Base-by-base conservation (phyloP, 2,329 filamentous ascomycete species). In the Chalaropsis thielavioides region DNA sequence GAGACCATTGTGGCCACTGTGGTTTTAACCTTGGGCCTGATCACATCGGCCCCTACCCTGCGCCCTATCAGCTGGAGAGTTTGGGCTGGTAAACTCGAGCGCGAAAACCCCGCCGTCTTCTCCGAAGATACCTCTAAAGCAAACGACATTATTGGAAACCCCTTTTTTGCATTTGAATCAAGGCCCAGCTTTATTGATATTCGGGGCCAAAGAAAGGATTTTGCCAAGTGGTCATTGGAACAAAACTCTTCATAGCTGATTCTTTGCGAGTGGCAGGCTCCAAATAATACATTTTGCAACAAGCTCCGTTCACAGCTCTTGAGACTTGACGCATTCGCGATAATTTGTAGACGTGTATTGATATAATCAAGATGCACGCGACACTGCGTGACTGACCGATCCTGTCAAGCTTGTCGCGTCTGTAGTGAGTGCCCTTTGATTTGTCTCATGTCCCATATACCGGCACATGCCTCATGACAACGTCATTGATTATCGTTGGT, bases 141-240 rank as follows among this genome's bases (percentile, higher is more conserved):
- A 71, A 86, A 83, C 73, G 83, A 86, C 68, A 87, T 81, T 68
- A 76, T 82, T 13, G 87, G 88, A 17, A 96, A 95, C 72, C 90
- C 92, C 5, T 97, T 92, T 74, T 80, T 78, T 61, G 80, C 83
- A 58, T 75, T 96, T 67, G 92, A 97, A 76, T 86, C 89, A 67
- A 79, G 94, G 69, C 84, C 86, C 59, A 87, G 90, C 1, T 99
- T 97, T 71, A 82, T 90, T 76, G 90, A 99, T 76, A 89, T 97
- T 68, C 85, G 90, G 74, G 88, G 85, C 73, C 81, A 91, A 76
- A 82, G 88, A 72, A 85, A 81, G 72, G 88, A 92, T 67, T 96
- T 95, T 78, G 81, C 83, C 17, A 81, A 86, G 68, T 95, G 89
- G 90, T 81, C 85, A 41, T 80, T 80, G 71, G 72, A 58, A 61